These are phyloP conservation scores for Sporothrix globosa DNA, from an alignment of 2,329 filamentous ascomycete species.

Conservation along the genomic window DNA sequence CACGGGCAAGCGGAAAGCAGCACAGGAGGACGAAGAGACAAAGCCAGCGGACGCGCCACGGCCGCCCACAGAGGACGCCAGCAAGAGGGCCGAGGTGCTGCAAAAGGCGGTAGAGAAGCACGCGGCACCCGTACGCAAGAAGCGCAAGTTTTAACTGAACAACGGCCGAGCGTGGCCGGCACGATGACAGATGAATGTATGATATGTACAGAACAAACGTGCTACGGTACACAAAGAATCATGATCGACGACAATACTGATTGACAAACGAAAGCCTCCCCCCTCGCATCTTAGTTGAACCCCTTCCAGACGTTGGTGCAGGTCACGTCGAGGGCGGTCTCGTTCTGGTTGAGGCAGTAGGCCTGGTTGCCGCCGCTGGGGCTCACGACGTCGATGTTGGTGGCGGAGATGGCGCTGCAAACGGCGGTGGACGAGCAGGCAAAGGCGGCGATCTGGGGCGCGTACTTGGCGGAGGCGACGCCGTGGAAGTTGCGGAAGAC, in stretches of 20 bases:
- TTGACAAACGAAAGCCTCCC: not conserved
- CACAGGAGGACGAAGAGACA: not conserved
- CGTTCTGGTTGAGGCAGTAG: conserved; percentile 40
- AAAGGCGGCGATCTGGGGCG: conserved; percentile 39
- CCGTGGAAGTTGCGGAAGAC: conserved; percentile 58
- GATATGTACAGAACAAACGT: not conserved
- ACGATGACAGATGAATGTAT: conserved; percentile 9
- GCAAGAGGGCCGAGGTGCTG: conserved; percentile 56
- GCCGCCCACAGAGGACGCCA: conserved; percentile 46
- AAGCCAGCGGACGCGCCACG: conserved; percentile 42
- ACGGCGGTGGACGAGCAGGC: conserved; percentile 39
- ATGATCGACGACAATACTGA: not conserved
- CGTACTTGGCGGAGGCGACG: conserved; percentile 44
- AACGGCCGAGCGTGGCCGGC: not conserved
- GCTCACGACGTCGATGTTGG: conserved; percentile 39
- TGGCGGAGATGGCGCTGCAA: conserved; percentile 37
- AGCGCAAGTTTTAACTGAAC: conserved; percentile 54
- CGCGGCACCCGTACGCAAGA: conserved; percentile 58
- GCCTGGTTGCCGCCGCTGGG: conserved; percentile 37
- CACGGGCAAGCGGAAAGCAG: conserved; percentile 14
- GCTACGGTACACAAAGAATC: not conserved
- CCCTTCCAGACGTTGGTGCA: conserved; percentile 33
- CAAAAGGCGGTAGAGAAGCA: conserved; percentile 55
- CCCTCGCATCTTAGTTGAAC: conserved; percentile 29
- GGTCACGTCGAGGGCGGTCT: conserved; percentile 37